These are phyloP conservation scores for Papiliotrema terrestris DNA, from an alignment of 1,284 basidiomycete genomes.

Conservation along the genomic window DNA sequence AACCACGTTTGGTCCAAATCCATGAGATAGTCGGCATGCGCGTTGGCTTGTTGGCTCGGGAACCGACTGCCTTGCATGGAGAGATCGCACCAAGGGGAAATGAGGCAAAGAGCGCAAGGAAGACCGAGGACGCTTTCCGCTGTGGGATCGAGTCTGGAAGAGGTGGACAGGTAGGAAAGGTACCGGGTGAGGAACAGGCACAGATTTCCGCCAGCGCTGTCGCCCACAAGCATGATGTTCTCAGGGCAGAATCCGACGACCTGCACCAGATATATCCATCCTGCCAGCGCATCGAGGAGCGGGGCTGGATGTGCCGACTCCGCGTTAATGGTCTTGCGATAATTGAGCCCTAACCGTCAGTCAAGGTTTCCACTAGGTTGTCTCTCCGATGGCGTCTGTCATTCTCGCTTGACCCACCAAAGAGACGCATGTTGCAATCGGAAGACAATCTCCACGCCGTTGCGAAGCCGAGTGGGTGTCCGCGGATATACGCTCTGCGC, in stretches of 20 bases:
- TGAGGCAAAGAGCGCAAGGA: conserved; percentile 49
- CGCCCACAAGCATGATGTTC: conserved; percentile 61
- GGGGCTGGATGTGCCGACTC: conserved; percentile 56
- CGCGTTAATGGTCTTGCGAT: conserved; percentile 15
- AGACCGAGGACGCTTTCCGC: too few species aligned
- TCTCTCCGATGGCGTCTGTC: too few species aligned
- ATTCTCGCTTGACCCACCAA: neutral
- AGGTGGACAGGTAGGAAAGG: conserved; percentile 22
- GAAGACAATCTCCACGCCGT: conserved; percentile 1
- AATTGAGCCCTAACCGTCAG: conserved; percentile 13
- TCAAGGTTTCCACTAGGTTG: too few species aligned
- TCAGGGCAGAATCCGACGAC: conserved; percentile 53
- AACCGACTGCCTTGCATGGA: conserved; percentile 3
- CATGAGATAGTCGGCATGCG: conserved; percentile 6
- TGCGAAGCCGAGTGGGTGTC: conserved; percentile 7
- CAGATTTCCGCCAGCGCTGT: conserved; percentile 63
- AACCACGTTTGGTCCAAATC: conserved; percentile 2
- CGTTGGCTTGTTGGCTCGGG: conserved; percentile 4
- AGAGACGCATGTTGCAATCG: neutral
- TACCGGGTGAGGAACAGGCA: conserved; percentile 53
- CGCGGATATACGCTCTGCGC: conserved; percentile 13
- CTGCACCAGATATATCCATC: conserved; percentile 58
- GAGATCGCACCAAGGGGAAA: conserved; percentile 59
- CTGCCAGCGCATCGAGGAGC: conserved; percentile 59
- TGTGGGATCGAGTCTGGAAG: conserved; percentile 52